Conservation (phyloP, 2,329 filamentous ascomycete genomes). For the Cadophora luteo-olivacea region DNA sequence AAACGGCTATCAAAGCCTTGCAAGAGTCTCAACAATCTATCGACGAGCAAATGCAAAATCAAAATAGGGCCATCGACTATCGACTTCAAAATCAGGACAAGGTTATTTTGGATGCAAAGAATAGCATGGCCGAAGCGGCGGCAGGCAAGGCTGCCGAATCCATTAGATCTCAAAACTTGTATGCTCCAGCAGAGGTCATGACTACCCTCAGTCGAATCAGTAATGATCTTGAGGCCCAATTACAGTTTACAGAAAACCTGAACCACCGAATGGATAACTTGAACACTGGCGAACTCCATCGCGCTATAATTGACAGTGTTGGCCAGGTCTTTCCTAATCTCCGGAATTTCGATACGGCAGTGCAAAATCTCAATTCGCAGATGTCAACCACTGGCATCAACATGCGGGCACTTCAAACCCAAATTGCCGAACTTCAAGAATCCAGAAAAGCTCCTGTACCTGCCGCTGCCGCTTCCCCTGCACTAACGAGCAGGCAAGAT, state of each 20-base stretch:
- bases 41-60: background rate
- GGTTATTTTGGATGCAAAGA: conserved; percentile 1
- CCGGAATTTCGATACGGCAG: background rate
- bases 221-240: conserved; percentile 10
- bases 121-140: background rate
- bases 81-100: background rate
- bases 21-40: background rate
- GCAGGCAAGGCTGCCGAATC: background rate
- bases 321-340: conserved; percentile 17
- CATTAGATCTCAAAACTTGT: conserved; percentile 3
- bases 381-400: background rate
- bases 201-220: background rate
- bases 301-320: conserved; percentile 13
- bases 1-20: background rate
- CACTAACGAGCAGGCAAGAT: background rate
- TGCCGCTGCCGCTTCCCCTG: background rate
- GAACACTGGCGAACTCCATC: conserved; percentile 44
- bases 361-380: background rate
- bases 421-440: background rate
- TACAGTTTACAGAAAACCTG: conserved; percentile 25
- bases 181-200: conserved; percentile 9
- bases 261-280: conserved; percentile 36
- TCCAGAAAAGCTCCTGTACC: background rate
- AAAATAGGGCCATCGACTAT: background rate
- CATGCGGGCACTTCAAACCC: background rate